Percentiles rank a stretch among this genome's conserved stretches.
Conservation (phyloP, 139 green algal species). For the Tetradesmus obliquus region DNA sequence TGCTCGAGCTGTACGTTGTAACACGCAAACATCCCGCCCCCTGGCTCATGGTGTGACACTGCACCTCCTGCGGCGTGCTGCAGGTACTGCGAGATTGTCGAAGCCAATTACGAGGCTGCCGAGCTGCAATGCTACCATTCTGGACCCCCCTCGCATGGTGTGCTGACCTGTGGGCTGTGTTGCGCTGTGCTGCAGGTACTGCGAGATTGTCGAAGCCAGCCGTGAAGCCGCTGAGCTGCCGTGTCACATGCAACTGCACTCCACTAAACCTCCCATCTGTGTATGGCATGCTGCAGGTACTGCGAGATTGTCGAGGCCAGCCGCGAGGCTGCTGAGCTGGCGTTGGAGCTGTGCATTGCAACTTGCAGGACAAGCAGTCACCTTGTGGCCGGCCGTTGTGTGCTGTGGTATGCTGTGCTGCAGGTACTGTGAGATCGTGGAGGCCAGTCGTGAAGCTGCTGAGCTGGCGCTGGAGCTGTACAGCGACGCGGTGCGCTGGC, state of each 20-base stretch:
- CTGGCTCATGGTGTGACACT: too few species aligned
- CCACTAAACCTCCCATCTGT: too few species aligned
- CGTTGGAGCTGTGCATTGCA: neutral
- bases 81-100: neutral
- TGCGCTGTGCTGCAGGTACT: constrained; percentile 5
- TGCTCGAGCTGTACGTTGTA: neutral
- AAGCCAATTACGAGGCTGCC: neutral
- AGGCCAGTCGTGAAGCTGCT: constrained; percentile 15
- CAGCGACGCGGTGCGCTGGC: constrained; percentile 49
- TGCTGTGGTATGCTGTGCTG: neutral
- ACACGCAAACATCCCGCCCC: too few species aligned
- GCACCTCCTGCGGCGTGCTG: neutral
- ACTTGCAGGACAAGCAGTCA: constrained; percentile 13
- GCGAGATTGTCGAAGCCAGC: neutral
- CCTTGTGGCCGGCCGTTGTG: too few species aligned
- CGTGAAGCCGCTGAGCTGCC: constrained; percentile 19
- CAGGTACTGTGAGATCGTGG: constrained; percentile 34
- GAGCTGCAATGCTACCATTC: too few species aligned
- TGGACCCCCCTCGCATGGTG: too few species aligned
- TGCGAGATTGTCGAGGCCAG: neutral
- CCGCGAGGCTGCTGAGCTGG: constrained; percentile 18
- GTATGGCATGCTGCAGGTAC: too few species aligned
- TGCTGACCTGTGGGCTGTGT: too few species aligned
- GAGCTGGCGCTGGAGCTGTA: constrained; percentile 54
- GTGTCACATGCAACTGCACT: too few species aligned